These are phyloP conservation scores for Hypoxylon subgilvum DNA, from an alignment of 495 filamentous ascomycete genomes.

Conservation along the genomic window DNA sequence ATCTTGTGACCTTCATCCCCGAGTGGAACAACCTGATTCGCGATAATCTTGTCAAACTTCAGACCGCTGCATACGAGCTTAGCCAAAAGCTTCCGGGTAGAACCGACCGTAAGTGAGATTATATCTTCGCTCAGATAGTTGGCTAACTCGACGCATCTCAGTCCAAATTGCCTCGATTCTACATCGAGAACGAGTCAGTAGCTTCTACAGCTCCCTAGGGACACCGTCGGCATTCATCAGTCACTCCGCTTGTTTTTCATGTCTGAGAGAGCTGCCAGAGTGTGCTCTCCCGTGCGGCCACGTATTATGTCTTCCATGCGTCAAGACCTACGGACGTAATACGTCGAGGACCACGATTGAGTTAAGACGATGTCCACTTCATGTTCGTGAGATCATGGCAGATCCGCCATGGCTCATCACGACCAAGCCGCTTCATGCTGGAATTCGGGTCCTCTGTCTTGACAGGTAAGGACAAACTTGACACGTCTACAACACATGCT, in stretches of 20 bases:
- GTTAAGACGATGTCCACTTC: constrained; percentile 41
- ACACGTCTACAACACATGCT: background rate
- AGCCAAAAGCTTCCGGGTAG: constrained; percentile 19
- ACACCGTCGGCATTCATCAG: constrained; percentile 24
- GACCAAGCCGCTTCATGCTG: constrained; percentile 51
- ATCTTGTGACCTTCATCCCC: constrained; percentile 38
- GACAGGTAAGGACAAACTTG: constrained; percentile 50
- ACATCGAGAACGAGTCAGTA: constrained; percentile 27
- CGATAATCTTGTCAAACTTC: constrained; percentile 21
- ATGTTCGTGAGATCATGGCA: constrained; percentile 27
- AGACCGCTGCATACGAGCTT: constrained; percentile 13
- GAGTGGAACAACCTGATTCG: constrained; percentile 37
- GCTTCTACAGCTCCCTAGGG: constrained; percentile 28
- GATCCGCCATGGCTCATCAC: constrained; percentile 44
- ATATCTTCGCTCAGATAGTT: too few species aligned
- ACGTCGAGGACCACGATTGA: constrained; percentile 32
- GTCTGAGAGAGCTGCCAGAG: constrained; percentile 55
- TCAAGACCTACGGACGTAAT: constrained; percentile 30
- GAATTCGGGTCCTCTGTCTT: constrained; percentile 57
- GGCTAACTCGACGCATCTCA: background rate
- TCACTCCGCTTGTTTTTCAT: constrained; percentile 55
- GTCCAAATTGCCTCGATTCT: constrained; percentile 19
- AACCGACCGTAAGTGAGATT: background rate
- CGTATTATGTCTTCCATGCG: constrained; percentile 57
- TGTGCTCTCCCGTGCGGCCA: constrained; percentile 62